Percentiles rank a stretch among this genome's conserved stretches.
Evolutionary conservation across 2,329 filamentous ascomycete genomes (phyloP).

Genomic region (Clonostachys sp.): DNA sequence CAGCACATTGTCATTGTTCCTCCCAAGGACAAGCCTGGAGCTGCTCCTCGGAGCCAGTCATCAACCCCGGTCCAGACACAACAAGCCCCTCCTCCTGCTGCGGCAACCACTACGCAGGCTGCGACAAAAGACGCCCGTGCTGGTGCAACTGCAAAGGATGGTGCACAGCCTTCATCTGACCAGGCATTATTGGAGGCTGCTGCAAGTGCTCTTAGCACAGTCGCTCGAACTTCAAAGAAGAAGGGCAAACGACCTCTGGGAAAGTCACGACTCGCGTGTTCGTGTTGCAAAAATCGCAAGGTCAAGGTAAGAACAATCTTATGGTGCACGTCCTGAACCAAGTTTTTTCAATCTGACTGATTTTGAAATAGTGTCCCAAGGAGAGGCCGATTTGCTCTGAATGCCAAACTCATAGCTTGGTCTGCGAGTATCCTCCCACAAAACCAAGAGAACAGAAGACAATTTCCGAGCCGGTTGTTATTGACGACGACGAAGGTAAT

Average conservation of each 20-base stretch:
- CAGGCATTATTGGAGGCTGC: not conserved
- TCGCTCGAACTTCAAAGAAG: not conserved
- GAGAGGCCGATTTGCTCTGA: slow-evolving; percentile 30
- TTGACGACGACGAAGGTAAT: slow-evolving; percentile 8
- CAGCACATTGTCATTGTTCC: slow-evolving; percentile 54
- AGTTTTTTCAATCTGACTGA: not conserved
- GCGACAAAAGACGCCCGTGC: slow-evolving; percentile 8
- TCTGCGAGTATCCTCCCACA: slow-evolving; percentile 32
- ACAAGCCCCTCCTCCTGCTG: not conserved
- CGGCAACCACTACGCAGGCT: slow-evolving; percentile 8
- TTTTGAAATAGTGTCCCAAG: slow-evolving; percentile 24
- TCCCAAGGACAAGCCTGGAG: slow-evolving; percentile 26
- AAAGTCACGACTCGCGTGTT: slow-evolving; percentile 27
- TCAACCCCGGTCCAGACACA: not conserved
- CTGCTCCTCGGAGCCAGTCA: slow-evolving; percentile 6
- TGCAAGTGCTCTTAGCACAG: not conserved
- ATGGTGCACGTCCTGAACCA: not conserved
- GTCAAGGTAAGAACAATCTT: slow-evolving; percentile 24
- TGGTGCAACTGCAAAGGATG: slow-evolving; percentile 21
- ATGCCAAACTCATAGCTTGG: slow-evolving; percentile 21
- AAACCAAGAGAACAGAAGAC: slow-evolving; percentile 14
- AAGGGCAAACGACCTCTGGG: slow-evolving; percentile 11
- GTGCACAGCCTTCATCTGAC: slow-evolving; percentile 15
- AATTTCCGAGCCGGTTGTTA: slow-evolving; percentile 2
- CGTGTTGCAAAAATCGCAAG: slow-evolving; percentile 26